phyloP scores from a whole-genome alignment of 257 asterid genomes.

The Fraxinus cuspidata region DNA sequence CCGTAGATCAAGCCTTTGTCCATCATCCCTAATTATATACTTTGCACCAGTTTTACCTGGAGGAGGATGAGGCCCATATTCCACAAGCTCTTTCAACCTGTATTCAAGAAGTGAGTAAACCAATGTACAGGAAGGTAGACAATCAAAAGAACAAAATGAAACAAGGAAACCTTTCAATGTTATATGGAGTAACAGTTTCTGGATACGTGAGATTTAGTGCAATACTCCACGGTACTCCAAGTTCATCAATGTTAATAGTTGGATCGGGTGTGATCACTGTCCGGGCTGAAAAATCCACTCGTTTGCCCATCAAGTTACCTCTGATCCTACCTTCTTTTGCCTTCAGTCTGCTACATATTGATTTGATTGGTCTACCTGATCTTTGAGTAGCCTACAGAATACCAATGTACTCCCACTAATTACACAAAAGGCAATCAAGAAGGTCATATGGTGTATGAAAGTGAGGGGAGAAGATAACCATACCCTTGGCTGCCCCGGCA shows the following conservation, averaged over 20 bases:
- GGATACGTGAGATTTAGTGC: constrained; percentile 98
- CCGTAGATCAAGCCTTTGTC: constrained; percentile 99
- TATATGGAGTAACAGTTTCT: constrained; percentile 98
- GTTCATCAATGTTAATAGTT: constrained; percentile 88
- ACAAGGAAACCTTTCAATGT: constrained; percentile 78
- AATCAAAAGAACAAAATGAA: constrained; percentile 11
- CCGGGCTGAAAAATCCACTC: constrained; percentile 98
- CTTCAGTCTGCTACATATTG: constrained; percentile 95
- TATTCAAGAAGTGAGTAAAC: constrained; percentile 26
- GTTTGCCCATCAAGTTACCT: constrained; percentile 98
- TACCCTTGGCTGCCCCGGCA: constrained; percentile 99
- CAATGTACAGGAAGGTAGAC: constrained; percentile 12
- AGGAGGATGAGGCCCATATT: constrained; percentile 99
- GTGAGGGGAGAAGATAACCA: constrained; percentile 20
- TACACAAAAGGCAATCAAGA: constrained; percentile 22
- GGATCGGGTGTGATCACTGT: constrained; percentile 99
- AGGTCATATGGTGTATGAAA: neutral
- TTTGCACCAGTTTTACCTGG: constrained; percentile 99
- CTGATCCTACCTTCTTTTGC: constrained; percentile 99
- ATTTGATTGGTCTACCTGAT: constrained; percentile 96
- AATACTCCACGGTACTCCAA: constrained; percentile 99
- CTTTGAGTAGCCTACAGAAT: constrained; percentile 89
- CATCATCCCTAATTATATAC: constrained; percentile 97
- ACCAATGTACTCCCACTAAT: constrained; percentile 14
- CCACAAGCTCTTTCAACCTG: constrained; percentile 98